These are phyloP conservation scores for Cerrena zonata DNA, from an alignment of 1,284 basidiomycete species.

Conservation along the genomic window DNA sequence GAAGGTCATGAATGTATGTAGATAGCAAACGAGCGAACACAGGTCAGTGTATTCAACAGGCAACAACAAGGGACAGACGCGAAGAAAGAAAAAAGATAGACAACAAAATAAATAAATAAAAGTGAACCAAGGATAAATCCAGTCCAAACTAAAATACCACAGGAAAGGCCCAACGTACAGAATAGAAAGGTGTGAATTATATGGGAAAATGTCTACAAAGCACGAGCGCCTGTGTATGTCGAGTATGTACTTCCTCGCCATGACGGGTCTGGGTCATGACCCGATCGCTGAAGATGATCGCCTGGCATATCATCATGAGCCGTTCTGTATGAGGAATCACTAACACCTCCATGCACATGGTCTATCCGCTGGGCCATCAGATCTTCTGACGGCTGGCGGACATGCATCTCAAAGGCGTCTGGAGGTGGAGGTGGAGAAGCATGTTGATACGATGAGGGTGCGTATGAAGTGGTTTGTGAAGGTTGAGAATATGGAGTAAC, in stretches of 20 bases:
- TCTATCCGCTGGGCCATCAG: slow-evolving; percentile 3
- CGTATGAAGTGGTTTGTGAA: slow-evolving; percentile 11
- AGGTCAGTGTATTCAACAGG: no score
- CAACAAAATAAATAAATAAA: not conserved
- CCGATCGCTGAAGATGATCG: not conserved
- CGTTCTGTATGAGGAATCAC: slow-evolving; percentile 32
- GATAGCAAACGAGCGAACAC: slow-evolving; percentile 2
- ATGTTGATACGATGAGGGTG: slow-evolving; percentile 7
- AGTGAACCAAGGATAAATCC: not conserved
- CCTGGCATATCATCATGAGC: slow-evolving; percentile 32
- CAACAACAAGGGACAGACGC: not conserved
- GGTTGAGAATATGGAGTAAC: slow-evolving; percentile 14
- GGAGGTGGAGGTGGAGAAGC: slow-evolving; percentile 9
- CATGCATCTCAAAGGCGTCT: slow-evolving; percentile 51
- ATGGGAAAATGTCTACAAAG: not conserved
- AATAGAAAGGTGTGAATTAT: not conserved
- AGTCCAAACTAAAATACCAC: not conserved
- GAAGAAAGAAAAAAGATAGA: not conserved
- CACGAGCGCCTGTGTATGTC: not conserved
- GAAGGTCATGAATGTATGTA: not conserved
- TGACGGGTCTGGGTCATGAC: not conserved
- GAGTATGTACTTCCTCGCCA: slow-evolving; percentile 4
- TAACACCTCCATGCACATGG: slow-evolving; percentile 24
- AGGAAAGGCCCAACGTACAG: not conserved
- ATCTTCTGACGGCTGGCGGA: slow-evolving; percentile 29